Evolutionary conservation across 768 basidiomycete genomes (phyloP).

Genomic region (Leccinum truebloodii): DNA sequence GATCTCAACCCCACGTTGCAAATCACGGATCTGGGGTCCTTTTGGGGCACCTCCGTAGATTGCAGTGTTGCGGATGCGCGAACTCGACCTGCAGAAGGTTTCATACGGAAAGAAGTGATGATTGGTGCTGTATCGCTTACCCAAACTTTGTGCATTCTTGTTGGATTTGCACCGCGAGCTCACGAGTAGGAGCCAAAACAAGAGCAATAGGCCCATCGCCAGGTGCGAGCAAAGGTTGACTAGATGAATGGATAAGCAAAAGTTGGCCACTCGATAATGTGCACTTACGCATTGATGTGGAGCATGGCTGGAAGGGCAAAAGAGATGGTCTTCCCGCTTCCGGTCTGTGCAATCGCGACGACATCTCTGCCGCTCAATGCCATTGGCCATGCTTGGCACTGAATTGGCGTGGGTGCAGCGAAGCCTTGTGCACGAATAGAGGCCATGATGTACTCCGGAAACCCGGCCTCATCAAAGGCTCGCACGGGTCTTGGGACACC

Average conservation of each 20-base stretch:
- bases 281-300: constrained; percentile 94
- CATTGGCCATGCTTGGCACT: constrained; percentile 99
- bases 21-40: constrained; percentile 96
- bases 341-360: constrained; percentile 96
- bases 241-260: constrained; percentile 29
- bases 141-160: constrained; percentile 99
- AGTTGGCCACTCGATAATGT: neutral
- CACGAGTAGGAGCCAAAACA: constrained; percentile 95
- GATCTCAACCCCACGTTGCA: constrained; percentile 95
- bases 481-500: constrained; percentile 87
- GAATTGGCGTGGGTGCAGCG: constrained; percentile 87
- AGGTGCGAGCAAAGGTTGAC: constrained; percentile 88
- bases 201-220: constrained; percentile 98
- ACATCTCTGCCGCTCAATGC: constrained; percentile 92
- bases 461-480: constrained; percentile 91
- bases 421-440: constrained; percentile 96
- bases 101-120: constrained; percentile 2
- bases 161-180: constrained; percentile 98
- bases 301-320: constrained; percentile 99
- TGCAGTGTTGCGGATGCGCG: constrained; percentile 96
- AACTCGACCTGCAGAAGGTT: constrained; percentile 61
- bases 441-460: constrained; percentile 94
- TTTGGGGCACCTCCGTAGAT: constrained; percentile 99
- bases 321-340: constrained; percentile 97
- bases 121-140: constrained; percentile 39